phyloP scores from a whole-genome alignment of 2,329 filamentous ascomycete species.

The Elsinoe arachidis region DNA sequence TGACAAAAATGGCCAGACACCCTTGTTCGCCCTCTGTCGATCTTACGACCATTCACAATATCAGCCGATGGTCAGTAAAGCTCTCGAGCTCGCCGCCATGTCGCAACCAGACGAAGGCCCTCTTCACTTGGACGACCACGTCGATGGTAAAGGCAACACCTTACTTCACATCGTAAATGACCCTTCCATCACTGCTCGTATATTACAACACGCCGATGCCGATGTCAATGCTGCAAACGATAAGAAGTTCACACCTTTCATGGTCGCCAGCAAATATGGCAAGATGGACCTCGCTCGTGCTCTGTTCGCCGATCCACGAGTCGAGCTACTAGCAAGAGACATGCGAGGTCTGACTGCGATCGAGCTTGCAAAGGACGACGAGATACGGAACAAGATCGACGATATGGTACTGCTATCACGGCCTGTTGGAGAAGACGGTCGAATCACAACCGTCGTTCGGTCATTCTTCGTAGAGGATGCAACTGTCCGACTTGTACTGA shows the following conservation, averaged over 20 bases:
- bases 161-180: constrained; percentile 94
- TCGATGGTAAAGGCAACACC: constrained; percentile 88
- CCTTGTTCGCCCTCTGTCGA: constrained; percentile 84
- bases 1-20: constrained; percentile 97
- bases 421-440: constrained; percentile 60
- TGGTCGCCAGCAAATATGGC: constrained; percentile 98
- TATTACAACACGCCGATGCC: constrained; percentile 80
- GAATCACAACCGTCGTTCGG: constrained; percentile 85
- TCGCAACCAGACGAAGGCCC: constrained; percentile 69
- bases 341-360: constrained; percentile 84
- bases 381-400: constrained; percentile 92
- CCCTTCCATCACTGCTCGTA: constrained; percentile 61
- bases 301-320: constrained; percentile 77
- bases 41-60: constrained; percentile 93
- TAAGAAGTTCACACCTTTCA: constrained; percentile 86
- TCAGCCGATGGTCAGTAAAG: constrained; percentile 74
- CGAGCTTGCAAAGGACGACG: constrained; percentile 94
- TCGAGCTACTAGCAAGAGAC: constrained; percentile 78
- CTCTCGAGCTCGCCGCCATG: constrained; percentile 62
- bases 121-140: constrained; percentile 86
- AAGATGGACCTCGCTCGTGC: constrained; percentile 85
- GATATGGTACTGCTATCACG: constrained; percentile 80
- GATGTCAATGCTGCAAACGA: constrained; percentile 95
- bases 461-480: constrained; percentile 97
- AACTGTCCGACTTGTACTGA: constrained; percentile 83